phyloP scores from a whole-genome alignment of 2,329 filamentous ascomycete species.

The Colletotrichum ledebouriae region DNA sequence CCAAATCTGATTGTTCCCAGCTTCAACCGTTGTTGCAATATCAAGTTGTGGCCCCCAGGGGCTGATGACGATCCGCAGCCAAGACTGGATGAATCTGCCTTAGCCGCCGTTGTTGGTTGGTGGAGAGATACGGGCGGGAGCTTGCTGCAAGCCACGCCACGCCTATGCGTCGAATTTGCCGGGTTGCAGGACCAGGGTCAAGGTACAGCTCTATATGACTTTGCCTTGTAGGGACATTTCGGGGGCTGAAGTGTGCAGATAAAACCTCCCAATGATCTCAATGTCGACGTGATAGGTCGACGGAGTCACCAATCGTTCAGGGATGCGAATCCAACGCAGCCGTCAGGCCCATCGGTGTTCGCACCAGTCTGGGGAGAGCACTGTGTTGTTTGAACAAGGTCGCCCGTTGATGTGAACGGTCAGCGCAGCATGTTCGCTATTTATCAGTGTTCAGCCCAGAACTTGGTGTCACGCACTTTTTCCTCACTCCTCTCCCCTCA shows the following conservation, averaged over 20 bases:
- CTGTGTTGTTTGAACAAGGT: neutral
- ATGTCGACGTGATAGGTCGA: conserved; percentile 13
- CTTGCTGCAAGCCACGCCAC: conserved; percentile 1
- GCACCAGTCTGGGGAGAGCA: neutral
- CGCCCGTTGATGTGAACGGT: neutral
- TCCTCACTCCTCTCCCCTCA: neutral
- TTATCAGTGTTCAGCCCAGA: neutral
- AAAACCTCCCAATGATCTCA: neutral
- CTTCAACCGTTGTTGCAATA: no score
- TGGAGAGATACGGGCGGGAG: neutral
- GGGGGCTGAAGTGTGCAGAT: conserved; percentile 2
- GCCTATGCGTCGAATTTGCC: neutral
- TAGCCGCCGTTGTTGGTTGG: neutral
- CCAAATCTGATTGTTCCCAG: no score
- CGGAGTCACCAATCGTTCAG: neutral
- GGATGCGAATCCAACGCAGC: conserved; percentile 20
- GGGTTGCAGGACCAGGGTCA: conserved; percentile 4
- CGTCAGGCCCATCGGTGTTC: neutral
- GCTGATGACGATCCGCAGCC: neutral
- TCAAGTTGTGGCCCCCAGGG: no score
- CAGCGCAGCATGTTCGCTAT: conserved; percentile 5
- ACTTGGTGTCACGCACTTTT: neutral
- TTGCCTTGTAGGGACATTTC: neutral
- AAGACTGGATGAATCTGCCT: neutral
- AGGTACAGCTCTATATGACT: neutral